Evolutionary conservation across 2,329 filamentous ascomycete genomes (phyloP).

Genomic region (Neoascochyta sp.): DNA sequence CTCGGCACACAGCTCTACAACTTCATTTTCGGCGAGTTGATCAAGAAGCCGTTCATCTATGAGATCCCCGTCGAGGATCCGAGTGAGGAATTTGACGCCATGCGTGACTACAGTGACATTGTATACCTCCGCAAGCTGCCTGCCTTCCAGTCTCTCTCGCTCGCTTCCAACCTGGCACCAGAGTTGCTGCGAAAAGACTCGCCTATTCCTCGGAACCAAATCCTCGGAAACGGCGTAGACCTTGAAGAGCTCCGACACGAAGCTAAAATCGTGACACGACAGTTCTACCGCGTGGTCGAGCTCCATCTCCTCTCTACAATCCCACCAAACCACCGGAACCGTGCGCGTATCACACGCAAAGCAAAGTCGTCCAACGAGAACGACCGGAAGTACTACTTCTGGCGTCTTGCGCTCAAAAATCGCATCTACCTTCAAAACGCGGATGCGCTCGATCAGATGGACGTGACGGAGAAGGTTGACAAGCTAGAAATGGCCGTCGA

Average conservation of each 20-base stretch:
- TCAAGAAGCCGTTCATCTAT: slow-evolving; percentile 63
- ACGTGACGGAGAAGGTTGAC: slow-evolving; percentile 63
- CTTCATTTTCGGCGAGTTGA: slow-evolving; percentile 68
- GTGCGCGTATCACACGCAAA: slow-evolving; percentile 43
- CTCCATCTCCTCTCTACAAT: slow-evolving; percentile 66
- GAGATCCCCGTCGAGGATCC: slow-evolving; percentile 95
- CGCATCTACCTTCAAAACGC: slow-evolving; percentile 72
- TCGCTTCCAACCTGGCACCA: slow-evolving; percentile 49
- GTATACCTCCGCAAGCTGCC: slow-evolving; percentile 58
- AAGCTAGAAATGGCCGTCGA: slow-evolving; percentile 68
- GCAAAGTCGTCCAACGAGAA: slow-evolving; percentile 53
- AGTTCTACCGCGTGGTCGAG: slow-evolving; percentile 71
- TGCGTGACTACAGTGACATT: slow-evolving; percentile 73
- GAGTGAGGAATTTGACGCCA: slow-evolving; percentile 77
- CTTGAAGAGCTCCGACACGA: slow-evolving; percentile 56
- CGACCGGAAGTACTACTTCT: slow-evolving; percentile 63
- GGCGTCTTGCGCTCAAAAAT: slow-evolving; percentile 72
- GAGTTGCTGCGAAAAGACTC: slow-evolving; percentile 53
- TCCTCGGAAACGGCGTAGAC: slow-evolving; percentile 55
- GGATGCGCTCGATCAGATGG: slow-evolving; percentile 66
- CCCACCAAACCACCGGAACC: slow-evolving; percentile 47
- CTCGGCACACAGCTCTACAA: slow-evolving; percentile 79
- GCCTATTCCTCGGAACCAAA: slow-evolving; percentile 49
- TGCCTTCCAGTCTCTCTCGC: slow-evolving; percentile 53
- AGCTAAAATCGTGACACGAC: slow-evolving; percentile 70